phyloP scores from a whole-genome alignment of 1,284 basidiomycete species.

The Ustilago trichophora region DNA sequence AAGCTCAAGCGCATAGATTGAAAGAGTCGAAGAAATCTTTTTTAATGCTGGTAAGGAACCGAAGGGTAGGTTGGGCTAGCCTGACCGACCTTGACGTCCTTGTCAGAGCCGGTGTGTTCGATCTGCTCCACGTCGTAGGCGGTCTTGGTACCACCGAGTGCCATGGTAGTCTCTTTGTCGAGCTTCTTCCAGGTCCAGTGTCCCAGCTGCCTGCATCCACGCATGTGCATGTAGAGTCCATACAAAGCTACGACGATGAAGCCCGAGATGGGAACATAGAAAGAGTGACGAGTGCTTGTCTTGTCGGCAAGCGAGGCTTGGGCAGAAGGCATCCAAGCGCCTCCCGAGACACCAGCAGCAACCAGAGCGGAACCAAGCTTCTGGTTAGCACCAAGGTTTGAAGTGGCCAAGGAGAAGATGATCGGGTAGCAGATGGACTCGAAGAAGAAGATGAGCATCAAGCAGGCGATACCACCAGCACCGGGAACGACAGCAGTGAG shows the following conservation, averaged over 20 bases:
- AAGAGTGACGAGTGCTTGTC: slow-evolving; percentile 24
- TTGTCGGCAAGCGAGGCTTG: slow-evolving; percentile 76
- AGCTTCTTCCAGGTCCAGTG: slow-evolving; percentile 39
- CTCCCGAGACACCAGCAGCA: slow-evolving; percentile 74
- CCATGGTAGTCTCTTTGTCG: slow-evolving; percentile 26
- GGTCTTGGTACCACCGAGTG: neutral
- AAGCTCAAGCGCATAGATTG: too few relatives aligned
- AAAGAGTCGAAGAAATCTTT: too few relatives aligned
- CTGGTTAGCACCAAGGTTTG: slow-evolving; percentile 61
- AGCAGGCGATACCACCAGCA: slow-evolving; percentile 72
- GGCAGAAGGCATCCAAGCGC: slow-evolving; percentile 78
- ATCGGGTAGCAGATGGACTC: slow-evolving; percentile 70
- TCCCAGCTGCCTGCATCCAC: slow-evolving; percentile 22
- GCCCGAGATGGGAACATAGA: slow-evolving; percentile 32
- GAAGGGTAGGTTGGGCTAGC: slow-evolving; percentile 12
- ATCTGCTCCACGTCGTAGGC: slow-evolving; percentile 18
- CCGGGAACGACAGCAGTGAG: slow-evolving; percentile 72
- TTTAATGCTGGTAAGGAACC: slow-evolving; percentile 22
- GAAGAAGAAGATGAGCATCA: slow-evolving; percentile 80
- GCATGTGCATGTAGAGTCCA: slow-evolving; percentile 40
- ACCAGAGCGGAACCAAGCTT: slow-evolving; percentile 42
- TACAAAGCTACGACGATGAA: slow-evolving; percentile 33
- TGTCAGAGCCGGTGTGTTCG: slow-evolving; percentile 23
- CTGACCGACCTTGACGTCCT: slow-evolving; percentile 24
- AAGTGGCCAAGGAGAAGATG: slow-evolving; percentile 77